A percentile compares a stretch with the other conserved stretches of the same genome.
phyloP scores from a whole-genome alignment of 2,329 filamentous ascomycete genomes.

The Microdochium paspali region DNA sequence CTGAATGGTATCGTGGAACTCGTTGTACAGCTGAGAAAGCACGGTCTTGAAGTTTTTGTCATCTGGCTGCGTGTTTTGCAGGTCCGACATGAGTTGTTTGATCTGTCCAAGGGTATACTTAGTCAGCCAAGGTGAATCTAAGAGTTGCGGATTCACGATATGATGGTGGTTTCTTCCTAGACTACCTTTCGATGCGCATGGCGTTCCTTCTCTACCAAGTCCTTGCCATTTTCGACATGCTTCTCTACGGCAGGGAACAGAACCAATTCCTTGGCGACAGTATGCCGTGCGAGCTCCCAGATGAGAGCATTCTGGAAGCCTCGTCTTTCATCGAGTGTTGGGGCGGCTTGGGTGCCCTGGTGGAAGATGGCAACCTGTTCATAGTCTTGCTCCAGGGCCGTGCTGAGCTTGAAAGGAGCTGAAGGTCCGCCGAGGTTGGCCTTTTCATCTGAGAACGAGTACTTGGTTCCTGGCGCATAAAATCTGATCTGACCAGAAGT shows the following conservation, averaged over 20 bases:
- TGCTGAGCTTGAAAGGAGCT: not conserved
- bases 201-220: slow-evolving; percentile 29
- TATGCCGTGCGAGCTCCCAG: slow-evolving; percentile 2
- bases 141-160: too few species aligned
- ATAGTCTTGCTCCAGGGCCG: not conserved
- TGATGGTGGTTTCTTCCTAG: too few species aligned
- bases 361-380: not conserved
- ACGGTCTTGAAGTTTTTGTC: slow-evolving; percentile 29
- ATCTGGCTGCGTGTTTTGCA: slow-evolving; percentile 28
- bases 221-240: slow-evolving; percentile 25
- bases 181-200: slow-evolving; percentile 13
- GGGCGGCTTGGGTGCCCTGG: not conserved
- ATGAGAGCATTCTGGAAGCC: slow-evolving; percentile 1
- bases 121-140: too few species aligned
- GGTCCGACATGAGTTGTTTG: slow-evolving; percentile 32
- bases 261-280: slow-evolving; percentile 11
- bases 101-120: too few species aligned
- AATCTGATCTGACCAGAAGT: not conserved
- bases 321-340: not conserved
- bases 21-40: slow-evolving; percentile 28
- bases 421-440: not conserved
- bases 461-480: not conserved
- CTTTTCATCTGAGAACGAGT: not conserved
- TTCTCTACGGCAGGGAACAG: slow-evolving; percentile 36
- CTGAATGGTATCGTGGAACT: slow-evolving; percentile 29